Conservation (phyloP, 257 asterid genomes). For the Plantago major region DNA sequence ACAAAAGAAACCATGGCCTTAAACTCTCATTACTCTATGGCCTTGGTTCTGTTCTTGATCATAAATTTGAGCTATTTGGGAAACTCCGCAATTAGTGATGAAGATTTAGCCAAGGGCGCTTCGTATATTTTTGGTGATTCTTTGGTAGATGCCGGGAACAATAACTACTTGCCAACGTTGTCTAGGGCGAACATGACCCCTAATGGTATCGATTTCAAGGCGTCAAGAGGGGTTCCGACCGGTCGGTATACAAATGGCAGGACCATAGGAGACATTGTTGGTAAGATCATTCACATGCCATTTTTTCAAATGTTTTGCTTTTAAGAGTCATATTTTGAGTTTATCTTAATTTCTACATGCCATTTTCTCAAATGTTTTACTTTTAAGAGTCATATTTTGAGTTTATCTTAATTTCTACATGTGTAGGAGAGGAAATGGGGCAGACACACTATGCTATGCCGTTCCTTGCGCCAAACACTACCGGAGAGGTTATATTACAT, state of each 20-base stretch:
- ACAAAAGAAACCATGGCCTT: constrained; percentile 31
- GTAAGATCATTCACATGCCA: constrained; percentile 25
- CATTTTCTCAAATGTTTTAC: too few relatives aligned
- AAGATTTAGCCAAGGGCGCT: constrained; percentile 44
- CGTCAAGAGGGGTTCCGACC: constrained; percentile 82
- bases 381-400: not conserved
- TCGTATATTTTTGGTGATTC: constrained; percentile 73
- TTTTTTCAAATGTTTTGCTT: not conserved
- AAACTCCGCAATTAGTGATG: constrained; percentile 22
- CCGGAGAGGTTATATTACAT: constrained; percentile 52
- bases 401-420: not conserved
- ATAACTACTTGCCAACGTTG: constrained; percentile 65
- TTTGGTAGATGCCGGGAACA: constrained; percentile 82
- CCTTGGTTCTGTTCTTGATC: constrained; percentile 26
- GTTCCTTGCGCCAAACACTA: constrained; percentile 81
- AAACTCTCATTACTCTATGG: constrained; percentile 17
- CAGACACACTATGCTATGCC: constrained; percentile 64
- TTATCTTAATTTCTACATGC: not conserved
- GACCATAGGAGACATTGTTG: constrained; percentile 85
- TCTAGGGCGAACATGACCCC: constrained; percentile 73
- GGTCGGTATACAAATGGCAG: constrained; percentile 88
- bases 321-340: too few relatives aligned
- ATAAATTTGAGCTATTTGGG: constrained; percentile 18
- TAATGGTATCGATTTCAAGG: constrained; percentile 76
- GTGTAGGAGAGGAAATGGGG: constrained; percentile 79